phyloP scores from a whole-genome alignment of 768 basidiomycete genomes.

The Mycena leptocephala region DNA sequence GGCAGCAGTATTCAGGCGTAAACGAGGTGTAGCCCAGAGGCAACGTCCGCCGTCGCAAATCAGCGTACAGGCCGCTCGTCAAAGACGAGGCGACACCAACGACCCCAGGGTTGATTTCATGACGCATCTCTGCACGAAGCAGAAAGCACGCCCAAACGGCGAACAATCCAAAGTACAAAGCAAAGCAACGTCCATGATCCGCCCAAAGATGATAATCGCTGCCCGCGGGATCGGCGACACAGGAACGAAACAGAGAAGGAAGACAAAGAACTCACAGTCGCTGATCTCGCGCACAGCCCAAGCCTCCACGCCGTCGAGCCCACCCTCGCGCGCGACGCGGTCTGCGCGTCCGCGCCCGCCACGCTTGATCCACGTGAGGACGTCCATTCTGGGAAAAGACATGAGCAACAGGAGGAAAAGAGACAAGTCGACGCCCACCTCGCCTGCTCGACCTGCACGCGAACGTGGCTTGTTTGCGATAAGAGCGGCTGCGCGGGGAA shows the following conservation, averaged over 20 bases:
- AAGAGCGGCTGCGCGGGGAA: conserved; percentile 65
- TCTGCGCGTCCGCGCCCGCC: conserved; percentile 35
- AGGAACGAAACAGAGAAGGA: conserved; percentile 1
- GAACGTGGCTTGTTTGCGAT: conserved; percentile 77
- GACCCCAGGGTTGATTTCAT: too few species aligned
- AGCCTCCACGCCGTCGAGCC: conserved; percentile 86
- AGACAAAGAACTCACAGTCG: conserved; percentile 73
- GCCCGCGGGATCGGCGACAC: background rate
- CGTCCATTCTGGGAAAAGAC: conserved; percentile 57
- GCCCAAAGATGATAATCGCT: too few species aligned
- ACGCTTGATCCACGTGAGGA: conserved; percentile 77
- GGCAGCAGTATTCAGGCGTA: too few species aligned
- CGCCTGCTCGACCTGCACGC: conserved; percentile 82
- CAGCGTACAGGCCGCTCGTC: too few species aligned
- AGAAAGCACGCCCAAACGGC: too few species aligned
- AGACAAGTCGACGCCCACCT: conserved; percentile 38
- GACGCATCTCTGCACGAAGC: too few species aligned
- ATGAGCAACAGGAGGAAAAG: background rate
- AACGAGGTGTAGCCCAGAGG: too few species aligned
- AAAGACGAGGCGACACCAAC: too few species aligned
- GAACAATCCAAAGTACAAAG: too few species aligned
- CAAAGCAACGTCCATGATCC: too few species aligned
- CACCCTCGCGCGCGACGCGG: conserved; percentile 68
- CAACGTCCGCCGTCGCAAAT: too few species aligned
- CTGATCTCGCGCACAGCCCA: conserved; percentile 94